Percentiles rank a stretch among this genome's conserved stretches.
phyloP scores from a whole-genome alignment of 495 filamentous ascomycete species.

The Penicillium psychrofluorescens region DNA sequence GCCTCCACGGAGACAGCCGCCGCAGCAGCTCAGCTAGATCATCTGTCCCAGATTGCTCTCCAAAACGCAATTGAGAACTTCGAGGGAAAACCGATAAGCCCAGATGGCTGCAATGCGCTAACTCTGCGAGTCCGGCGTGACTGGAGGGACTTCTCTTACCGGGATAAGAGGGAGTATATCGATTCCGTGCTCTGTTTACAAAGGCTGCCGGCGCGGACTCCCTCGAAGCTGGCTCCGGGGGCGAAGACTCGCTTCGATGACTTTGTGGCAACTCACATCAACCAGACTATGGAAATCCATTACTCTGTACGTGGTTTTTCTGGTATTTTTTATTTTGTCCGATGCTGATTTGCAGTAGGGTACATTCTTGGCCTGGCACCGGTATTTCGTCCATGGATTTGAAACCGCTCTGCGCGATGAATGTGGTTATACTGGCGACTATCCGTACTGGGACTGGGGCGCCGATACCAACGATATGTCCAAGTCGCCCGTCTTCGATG shows the following conservation, averaged over 20 bases:
- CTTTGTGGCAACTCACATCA: conserved; percentile 62
- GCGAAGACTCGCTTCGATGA: conserved; percentile 59
- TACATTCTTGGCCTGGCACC: conserved; percentile 64
- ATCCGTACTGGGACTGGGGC: conserved; percentile 61
- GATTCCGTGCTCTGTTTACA: conserved; percentile 59
- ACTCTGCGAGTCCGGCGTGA: conserved; percentile 42
- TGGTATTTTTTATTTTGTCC: neutral
- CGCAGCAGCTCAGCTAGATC: conserved; percentile 12
- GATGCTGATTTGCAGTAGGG: conserved; percentile 23
- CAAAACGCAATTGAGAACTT: conserved; percentile 7
- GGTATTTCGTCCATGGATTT: conserved; percentile 56
- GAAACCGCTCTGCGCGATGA: conserved; percentile 63
- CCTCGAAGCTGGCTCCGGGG: conserved; percentile 33
- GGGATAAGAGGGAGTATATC: conserved; percentile 52
- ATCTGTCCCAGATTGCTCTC: conserved; percentile 10
- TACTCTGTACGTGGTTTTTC: conserved; percentile 33
- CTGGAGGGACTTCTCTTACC: conserved; percentile 27
- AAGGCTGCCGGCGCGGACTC: conserved; percentile 38
- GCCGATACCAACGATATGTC: conserved; percentile 39
- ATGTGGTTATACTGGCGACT: conserved; percentile 57
- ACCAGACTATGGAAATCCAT: conserved; percentile 55
- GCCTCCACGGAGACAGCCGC: conserved; percentile 12
- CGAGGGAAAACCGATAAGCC: conserved; percentile 2
- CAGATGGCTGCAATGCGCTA: conserved; percentile 40
- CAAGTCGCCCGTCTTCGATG: conserved; percentile 58